Evolutionary conservation across 1,139 yeast species (phyloP), one percentile per base, ranked within the genome.

Genomic region (Nakaseomyces sp.): DNA sequence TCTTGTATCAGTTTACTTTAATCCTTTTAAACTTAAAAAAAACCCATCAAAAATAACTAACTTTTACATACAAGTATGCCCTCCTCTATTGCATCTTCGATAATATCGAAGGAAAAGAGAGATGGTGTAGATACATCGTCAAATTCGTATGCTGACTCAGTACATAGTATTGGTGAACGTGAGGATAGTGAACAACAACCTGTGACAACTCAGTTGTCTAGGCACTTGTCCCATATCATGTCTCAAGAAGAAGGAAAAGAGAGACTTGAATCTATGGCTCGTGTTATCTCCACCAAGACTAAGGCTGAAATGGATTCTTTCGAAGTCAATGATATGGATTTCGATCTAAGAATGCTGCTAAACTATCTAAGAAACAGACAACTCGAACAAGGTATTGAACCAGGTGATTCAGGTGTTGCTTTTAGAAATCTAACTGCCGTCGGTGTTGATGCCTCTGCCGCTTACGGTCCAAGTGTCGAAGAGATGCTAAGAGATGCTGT

Each of bases 391-490:
- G 76, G 77, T 47, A 65, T 70, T 39, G 70, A 67, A 47, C 65
- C 69, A n/a, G 70, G 72, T 46, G 67, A 66, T 43, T 68, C 76
- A 9, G 79, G 79, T 56, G 69, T 74, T 40, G 68, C 72, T 9
- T 72, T 74, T 57, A 62, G 63, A 43, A 61, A 64, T 45, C 53
- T 74, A 30, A 71, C 76, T n/a, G 71, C 74, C 43, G 61, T 62
- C 46, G 79, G 79, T 57, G 58, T 72, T 40, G 78, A 74, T 56
- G 72, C 73, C 24, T 69, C 76, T 29, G 74, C 77, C 37, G 72
- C 77, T 18, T 69, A 66, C 50, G 76, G 74, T 39, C 74, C 76
- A 30, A 65, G 75, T n/a, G 70, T 72, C 26, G 65, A 61, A 25
- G 77, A 72, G 54, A 56, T 71, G 61, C 29, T 66, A 8, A 60